Base-by-base conservation (phyloP, 768 basidiomycete genomes). In the Boletus sp. region DNA sequence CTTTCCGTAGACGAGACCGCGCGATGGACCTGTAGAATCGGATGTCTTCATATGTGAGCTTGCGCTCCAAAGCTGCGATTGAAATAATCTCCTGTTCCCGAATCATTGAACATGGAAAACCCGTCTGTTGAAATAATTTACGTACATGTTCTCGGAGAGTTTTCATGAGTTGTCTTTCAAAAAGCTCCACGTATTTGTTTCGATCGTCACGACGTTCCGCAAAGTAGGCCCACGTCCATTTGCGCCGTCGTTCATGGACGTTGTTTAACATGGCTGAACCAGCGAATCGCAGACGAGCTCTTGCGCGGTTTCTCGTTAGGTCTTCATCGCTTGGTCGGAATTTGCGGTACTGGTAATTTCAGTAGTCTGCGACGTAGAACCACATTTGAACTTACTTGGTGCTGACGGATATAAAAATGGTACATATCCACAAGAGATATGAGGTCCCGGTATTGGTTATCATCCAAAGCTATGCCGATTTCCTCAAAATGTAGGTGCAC, bases 1-100 rank as follows among this genome's bases (percentile, higher is more conserved):
- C 93, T 68, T 98, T 93, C 62, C 87, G 84, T 15, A 96, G 77
- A 59, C 84, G 84, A 3, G 93, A 93, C 27, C 91, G 85, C 0
- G 93, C 91, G 56, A 98, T 92, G 4, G 94, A 98, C 32, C 97
- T 85, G 74, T 98, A 99, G 73, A 98, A 97, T 4, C 96, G 87
- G 47, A 99, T 86, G 64, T 98, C 97, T 69, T 96, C 93, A 61
- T 98, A 98, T 0, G 85, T 80, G 29, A 98, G 78, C 67, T 92
- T 93, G 59, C 70, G 75, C 69, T 99, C 97, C 51, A 98, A 73
- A 1, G 71, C 75, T 43, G 85, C 80, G 30, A 95, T 73, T 7
- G 65, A 73, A 58, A 70, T 65, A 35, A 70, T 50, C 53, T 87
- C 85, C 86, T 88, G 49, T 44, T 47, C 27, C 35, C 29, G 30